Base-by-base conservation (phyloP, 805 yeast species). In the Pichia exigua region DNA sequence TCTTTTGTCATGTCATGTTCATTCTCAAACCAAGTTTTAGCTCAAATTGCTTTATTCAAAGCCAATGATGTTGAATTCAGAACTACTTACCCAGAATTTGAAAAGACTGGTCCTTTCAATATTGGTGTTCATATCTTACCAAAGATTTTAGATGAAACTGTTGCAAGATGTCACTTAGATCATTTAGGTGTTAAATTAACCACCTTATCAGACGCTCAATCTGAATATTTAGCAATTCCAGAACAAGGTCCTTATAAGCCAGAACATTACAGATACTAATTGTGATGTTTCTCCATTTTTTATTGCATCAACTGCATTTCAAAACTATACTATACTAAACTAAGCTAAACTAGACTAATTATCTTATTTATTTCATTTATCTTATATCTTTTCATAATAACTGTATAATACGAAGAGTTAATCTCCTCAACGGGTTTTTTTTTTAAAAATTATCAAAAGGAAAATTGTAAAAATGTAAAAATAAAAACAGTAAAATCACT, bases 1-100 rank as follows among this genome's bases (percentile, higher is more conserved):
- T 89, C 97, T 42, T 92, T 92, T 71, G 99, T 92, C 69, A 92
- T 92, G 99, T 90, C 97, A 58, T 94, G 98, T 79, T 94, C 98
- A 51, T 92, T 92, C 95, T 88, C 97, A 66, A 92, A 92, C 87
- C 99, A 92, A 81, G 98, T 92, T 60, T 81, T 92, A 71, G 99
- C 99, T 65, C 99, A 92, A 80, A 92, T 91, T 68, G 98, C 97
- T 66, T 78, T 91, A 71, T 92, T 79, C 95, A 92, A 90, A 75
- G 83, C 95, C 66, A 68, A 84, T 59, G 90, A 92, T 77, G 75
- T 71, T 55, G 82, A 69, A 58, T 92, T 94, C 88, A 85, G 87
- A 75, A 65, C 78, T 59, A 73, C 83, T 72, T 85, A 74, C 75
- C 85, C 88, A 59, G 98, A 92, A 81, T 92, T 94, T 73, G 79